Conservation (phyloP, 2,329 filamentous ascomycete genomes). For the Aspergillus oerlinghausenensis region DNA sequence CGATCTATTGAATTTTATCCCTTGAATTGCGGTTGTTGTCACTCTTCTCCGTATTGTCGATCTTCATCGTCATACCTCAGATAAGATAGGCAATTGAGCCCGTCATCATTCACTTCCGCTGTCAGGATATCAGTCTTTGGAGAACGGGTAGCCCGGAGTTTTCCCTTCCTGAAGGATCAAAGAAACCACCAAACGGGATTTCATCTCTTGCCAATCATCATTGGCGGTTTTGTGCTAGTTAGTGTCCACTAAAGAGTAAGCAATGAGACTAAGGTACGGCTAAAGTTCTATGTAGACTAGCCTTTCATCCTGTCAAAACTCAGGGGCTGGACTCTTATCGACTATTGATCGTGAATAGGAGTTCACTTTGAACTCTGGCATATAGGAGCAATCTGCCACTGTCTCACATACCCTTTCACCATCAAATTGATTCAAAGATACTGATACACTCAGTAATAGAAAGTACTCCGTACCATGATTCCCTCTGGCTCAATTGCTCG, state of each 20-base stretch:
- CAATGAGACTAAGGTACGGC: not conserved
- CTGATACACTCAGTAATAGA: not conserved
- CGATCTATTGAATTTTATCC: not conserved
- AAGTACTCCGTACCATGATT: not conserved
- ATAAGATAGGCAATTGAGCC: not conserved
- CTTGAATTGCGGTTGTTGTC: not conserved
- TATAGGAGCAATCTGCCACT: too few relatives aligned
- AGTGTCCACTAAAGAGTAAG: not conserved
- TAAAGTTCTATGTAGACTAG: not conserved
- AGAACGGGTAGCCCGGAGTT: not conserved
- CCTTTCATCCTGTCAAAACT: not conserved
- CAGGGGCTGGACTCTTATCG: not conserved
- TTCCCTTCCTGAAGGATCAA: not conserved
- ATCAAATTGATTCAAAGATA: not conserved
- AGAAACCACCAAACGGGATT: not conserved
- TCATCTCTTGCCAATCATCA: conserved; percentile 3
- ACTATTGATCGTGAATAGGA: too few relatives aligned
- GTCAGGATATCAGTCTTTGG: not conserved
- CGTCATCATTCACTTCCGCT: not conserved
- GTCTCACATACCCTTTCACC: not conserved
- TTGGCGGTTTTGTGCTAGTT: not conserved
- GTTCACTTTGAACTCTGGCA: not conserved
- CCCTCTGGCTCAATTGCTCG: not conserved
- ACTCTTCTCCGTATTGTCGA: not conserved
- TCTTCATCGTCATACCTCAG: not conserved